These are phyloP conservation scores for Saccharomyces hybrid DNA, from an alignment of 1,139 yeast genomes.

Conservation along the genomic window DNA sequence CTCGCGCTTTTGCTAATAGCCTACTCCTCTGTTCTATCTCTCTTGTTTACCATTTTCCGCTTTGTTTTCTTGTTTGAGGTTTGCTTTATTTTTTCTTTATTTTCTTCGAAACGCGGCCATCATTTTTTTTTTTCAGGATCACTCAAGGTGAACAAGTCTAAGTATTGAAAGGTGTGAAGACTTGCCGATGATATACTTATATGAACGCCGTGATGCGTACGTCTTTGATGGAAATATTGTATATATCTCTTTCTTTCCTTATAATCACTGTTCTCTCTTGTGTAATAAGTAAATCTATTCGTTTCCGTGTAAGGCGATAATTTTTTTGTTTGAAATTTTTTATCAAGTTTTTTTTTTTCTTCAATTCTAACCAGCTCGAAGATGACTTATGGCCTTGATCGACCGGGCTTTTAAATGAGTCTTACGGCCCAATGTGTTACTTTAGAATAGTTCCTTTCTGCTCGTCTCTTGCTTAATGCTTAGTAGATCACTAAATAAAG, in stretches of 20 bases:
- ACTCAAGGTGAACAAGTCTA: not conserved
- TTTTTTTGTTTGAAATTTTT: not conserved
- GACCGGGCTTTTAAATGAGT: not conserved
- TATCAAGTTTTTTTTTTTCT: not conserved
- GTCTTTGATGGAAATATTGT: not conserved
- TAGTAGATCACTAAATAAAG: not conserved
- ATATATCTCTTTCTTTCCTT: not conserved
- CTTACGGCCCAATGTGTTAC: not conserved
- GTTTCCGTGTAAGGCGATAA: not conserved
- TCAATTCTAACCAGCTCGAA: not conserved
- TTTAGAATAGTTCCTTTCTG: not conserved
- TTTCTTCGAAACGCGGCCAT: not conserved
- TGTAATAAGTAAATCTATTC: not conserved
- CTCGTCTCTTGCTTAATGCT: not conserved
- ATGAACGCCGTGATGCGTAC: too few relatives aligned
- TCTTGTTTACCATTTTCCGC: not conserved
- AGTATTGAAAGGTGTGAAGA: not conserved
- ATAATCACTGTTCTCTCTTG: not conserved
- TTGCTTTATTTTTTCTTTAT: not conserved
- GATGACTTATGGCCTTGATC: not conserved
- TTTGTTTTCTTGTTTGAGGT: not conserved
- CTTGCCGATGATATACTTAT: not conserved
- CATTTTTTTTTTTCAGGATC: not conserved
- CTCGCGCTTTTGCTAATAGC: not conserved
- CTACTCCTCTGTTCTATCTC: not conserved